These are phyloP conservation scores for Sporopachydermia lactativora DNA, from an alignment of 805 yeast species.

Conservation along the genomic window DNA sequence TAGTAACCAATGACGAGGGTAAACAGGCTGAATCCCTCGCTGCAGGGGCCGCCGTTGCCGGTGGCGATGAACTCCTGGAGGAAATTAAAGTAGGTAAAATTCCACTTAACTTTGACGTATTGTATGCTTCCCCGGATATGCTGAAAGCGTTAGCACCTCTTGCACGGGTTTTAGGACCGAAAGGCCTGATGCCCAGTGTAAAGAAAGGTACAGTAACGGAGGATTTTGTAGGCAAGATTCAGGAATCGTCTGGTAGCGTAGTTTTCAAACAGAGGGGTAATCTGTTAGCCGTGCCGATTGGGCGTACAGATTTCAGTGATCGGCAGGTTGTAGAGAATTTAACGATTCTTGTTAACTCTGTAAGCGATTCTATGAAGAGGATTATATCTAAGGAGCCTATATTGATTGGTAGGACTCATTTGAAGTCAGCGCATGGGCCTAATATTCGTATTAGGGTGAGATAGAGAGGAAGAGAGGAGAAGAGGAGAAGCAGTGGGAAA, in stretches of 20 bases:
- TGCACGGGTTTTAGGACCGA: constrained; percentile 79
- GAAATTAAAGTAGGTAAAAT: constrained; percentile 39
- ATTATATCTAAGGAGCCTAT: constrained; percentile 56
- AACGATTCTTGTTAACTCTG: constrained; percentile 47
- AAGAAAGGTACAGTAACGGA: constrained; percentile 77
- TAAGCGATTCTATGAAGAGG: constrained; percentile 36
- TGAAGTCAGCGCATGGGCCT: constrained; percentile 69
- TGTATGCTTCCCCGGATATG: constrained; percentile 79
- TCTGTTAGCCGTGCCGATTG: constrained; percentile 54
- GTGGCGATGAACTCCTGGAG: constrained; percentile 59
- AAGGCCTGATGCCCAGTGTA: constrained; percentile 75
- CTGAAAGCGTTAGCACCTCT: constrained; percentile 43
- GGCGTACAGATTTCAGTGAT: constrained; percentile 66
- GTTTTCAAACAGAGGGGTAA: constrained; percentile 66
- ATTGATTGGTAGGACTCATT: constrained; percentile 50
- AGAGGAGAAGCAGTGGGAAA: too few species aligned
- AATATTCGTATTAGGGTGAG: constrained; percentile 47
- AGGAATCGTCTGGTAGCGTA: constrained; percentile 46
- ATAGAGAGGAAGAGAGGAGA: constrained; percentile 4
- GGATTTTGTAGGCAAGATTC: constrained; percentile 41
- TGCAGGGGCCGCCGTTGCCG: constrained; percentile 53
- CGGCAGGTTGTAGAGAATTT: constrained; percentile 60
- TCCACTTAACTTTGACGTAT: constrained; percentile 49
- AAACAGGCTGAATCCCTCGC: constrained; percentile 37
- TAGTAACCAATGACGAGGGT: constrained; percentile 48